Evolutionary conservation across 306 rosid species (phyloP), one percentile per base, ranked within the genome.

Genomic region (Dryas alaskensis): DNA sequence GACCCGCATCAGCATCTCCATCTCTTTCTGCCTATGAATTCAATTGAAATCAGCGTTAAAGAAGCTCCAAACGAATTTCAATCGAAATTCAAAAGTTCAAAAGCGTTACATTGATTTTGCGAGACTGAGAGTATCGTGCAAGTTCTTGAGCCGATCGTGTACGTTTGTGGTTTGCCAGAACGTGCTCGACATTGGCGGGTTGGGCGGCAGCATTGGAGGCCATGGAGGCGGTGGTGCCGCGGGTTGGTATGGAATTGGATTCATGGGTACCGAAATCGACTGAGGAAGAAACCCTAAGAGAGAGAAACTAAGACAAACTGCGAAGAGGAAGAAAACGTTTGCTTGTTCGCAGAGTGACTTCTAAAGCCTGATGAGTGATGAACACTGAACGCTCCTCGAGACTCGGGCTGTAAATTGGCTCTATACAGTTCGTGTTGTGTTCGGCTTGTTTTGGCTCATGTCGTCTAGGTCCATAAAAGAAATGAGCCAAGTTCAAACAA

Each of bases 131-230:
- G 91, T 85, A 14, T 79, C 81, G 46, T 91, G 93, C 81, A 93
- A 78, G 44, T 87, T 90, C 54, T 75, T 73, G 11, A 87, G 84
- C 63, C 80, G 81, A 49, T 79, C 85, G 1, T 62, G 61, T 12
- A 91, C 88, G 52, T 85, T 93, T n/a, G 60, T 55, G 63, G 73
- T 84, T 62, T 82, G 72, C 98, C 98, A 93, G 79, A 90, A 90
- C 64, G 89, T 63, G 73, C 79, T 67, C 17, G 98, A 81, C 63
- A 72, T 72, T 13, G 89, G 90, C 12, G 49, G 86, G 74, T 79
- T 79, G 8, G 89, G 86, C 0, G 89, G 89, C 46, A 85, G 54
- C 74, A 79, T 64, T 2, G 85, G 86, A 75, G 86, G 76, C 84
- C 86, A 82, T 2, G 78, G 83, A 48, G 81, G 76, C 17, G 60